Percentiles rank a stretch among this genome's conserved stretches.
Conservation (phyloP, 1,139 yeast genomes). For the Debaryomyces sp. region DNA sequence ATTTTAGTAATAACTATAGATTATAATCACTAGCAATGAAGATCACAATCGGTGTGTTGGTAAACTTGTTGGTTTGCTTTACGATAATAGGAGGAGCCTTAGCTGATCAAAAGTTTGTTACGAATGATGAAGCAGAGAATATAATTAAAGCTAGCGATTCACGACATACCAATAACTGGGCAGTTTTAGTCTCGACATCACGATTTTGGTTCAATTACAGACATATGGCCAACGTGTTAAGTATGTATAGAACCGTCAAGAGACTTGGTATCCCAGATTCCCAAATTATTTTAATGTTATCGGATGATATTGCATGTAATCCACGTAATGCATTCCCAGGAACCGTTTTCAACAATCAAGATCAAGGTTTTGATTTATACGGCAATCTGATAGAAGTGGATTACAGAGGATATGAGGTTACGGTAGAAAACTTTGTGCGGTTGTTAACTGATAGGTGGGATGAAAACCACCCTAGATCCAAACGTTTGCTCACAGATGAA, state of each 20-base stretch:
- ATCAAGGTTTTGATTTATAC: conserved; percentile 89
- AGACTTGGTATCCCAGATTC: conserved; percentile 97
- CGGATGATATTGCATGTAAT: conserved; percentile 97
- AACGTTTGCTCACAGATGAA: conserved; percentile 88
- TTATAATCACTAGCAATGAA: not conserved
- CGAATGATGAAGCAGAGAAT: conserved; percentile 24
- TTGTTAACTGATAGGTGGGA: conserved; percentile 95
- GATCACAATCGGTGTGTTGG: not conserved
- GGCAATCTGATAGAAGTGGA: conserved; percentile 97
- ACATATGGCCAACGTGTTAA: conserved; percentile 95
- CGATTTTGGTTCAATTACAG: conserved; percentile 98
- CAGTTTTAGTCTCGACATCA: conserved; percentile 92
- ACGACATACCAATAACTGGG: conserved; percentile 85
- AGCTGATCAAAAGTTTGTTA: conserved; percentile 15
- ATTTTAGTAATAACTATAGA: not conserved
- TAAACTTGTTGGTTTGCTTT: conserved; percentile 1
- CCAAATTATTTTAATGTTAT: conserved; percentile 91
- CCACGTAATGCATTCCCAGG: conserved; percentile 97
- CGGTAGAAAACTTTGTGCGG: conserved; percentile 92
- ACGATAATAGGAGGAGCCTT: not conserved
- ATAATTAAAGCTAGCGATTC: conserved; percentile 30
- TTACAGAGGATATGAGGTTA: conserved; percentile 95
- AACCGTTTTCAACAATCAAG: conserved; percentile 91
- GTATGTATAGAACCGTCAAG: conserved; percentile 94
- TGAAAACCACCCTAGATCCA: conserved; percentile 88